Percentiles rank a stretch among this genome's conserved stretches.
These are phyloP conservation scores for Medicago lupulina DNA, from an alignment of 306 rosid species.

Conservation along the genomic window DNA sequence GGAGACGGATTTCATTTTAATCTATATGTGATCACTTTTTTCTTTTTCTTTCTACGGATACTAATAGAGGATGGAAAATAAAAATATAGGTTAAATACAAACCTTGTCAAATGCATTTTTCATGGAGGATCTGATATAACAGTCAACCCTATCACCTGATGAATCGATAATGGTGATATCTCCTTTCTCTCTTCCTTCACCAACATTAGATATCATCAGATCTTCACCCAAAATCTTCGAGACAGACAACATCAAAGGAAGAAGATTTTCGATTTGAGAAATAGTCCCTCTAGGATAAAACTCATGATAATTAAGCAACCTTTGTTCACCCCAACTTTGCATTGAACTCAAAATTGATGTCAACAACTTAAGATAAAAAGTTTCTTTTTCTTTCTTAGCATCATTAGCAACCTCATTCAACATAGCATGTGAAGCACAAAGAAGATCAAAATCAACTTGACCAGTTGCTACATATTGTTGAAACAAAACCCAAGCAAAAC, in stretches of 20 bases:
- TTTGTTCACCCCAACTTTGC: conserved; percentile 81
- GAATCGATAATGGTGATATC: conserved; percentile 66
- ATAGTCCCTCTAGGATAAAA: conserved; percentile 69
- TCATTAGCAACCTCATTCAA: conserved; percentile 76
- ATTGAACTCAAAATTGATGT: conserved; percentile 70
- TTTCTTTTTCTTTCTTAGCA: conserved; percentile 72
- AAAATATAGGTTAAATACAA: conserved; percentile 1
- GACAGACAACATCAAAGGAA: conserved; percentile 75
- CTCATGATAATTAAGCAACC: conserved; percentile 72
- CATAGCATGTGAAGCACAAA: conserved; percentile 81
- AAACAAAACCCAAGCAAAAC: conserved; percentile 89
- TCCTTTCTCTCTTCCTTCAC: conserved; percentile 52
- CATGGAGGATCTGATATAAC: conserved; percentile 70
- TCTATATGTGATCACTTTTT: too few relatives aligned
- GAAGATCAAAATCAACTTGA: conserved; percentile 75
- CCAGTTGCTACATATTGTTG: conserved; percentile 78
- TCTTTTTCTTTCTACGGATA: too few relatives aligned
- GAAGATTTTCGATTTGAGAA: conserved; percentile 72
- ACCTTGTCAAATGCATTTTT: conserved; percentile 78
- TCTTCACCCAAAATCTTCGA: conserved; percentile 82
- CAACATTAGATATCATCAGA: conserved; percentile 61
- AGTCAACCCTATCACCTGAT: conserved; percentile 67
- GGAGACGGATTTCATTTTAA: too few relatives aligned
- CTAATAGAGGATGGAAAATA: background rate
- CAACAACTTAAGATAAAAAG: conserved; percentile 62